phyloP scores from a whole-genome alignment of 495 filamentous ascomycete species.

The Penicillium angulare region DNA sequence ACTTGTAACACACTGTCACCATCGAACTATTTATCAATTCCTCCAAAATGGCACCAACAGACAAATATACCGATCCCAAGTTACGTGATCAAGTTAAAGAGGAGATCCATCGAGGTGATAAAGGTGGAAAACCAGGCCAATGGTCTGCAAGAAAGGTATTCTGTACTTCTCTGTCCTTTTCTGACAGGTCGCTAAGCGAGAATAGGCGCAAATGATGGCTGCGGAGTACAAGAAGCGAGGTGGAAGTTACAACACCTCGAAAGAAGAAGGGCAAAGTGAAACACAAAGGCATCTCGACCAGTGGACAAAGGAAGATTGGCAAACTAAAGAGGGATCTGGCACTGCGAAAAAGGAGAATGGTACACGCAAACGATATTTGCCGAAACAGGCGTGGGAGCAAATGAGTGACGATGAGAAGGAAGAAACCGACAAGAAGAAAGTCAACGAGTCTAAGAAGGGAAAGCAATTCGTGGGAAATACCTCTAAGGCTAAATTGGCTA shows the following conservation, averaged over 20 bases:
- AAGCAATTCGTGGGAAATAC: conserved; percentile 48
- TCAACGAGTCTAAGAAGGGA: conserved; percentile 38
- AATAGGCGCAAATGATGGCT: conserved; percentile 50
- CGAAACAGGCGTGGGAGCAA: conserved; percentile 49
- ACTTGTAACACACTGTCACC: too few species aligned
- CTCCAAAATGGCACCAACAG: conserved; percentile 41
- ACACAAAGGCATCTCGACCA: conserved; percentile 42
- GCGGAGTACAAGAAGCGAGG: conserved; percentile 51
- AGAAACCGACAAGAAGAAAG: conserved; percentile 45
- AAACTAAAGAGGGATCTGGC: conserved; percentile 49
- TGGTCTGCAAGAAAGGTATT: conserved; percentile 49
- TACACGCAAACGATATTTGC: conserved; percentile 45
- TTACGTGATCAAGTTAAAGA: conserved; percentile 48
- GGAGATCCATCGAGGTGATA: conserved; percentile 45
- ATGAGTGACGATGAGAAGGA: conserved; percentile 46
- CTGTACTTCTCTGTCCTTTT: background rate
- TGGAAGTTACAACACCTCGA: conserved; percentile 46
- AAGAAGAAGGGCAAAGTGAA: conserved; percentile 37
- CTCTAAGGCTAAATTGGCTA: conserved; percentile 31
- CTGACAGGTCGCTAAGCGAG: background rate
- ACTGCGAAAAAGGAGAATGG: conserved; percentile 44
- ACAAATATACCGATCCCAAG: conserved; percentile 49
- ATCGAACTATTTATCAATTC: too few species aligned
- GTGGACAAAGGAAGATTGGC: conserved; percentile 50
- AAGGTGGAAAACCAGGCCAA: conserved; percentile 49